Evolutionary conservation across 257 asterid genomes (phyloP), one percentile per base, ranked within the genome.

Genomic region (Solanum infundibuliforme): DNA sequence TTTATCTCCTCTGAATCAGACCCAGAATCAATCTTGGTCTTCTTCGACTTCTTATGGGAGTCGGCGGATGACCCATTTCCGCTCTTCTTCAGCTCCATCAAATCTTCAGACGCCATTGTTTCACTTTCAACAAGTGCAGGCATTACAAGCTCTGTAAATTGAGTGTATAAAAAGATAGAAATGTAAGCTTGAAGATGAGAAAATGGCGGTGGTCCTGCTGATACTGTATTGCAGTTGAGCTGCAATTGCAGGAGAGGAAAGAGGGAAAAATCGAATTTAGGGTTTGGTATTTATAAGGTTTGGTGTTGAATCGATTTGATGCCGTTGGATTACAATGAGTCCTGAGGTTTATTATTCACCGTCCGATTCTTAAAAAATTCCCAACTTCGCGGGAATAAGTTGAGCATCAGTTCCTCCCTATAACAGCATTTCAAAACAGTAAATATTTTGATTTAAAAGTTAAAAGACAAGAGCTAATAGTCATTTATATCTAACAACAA

Each of bases 121-220:
- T 89, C 98, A 32, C 91, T 85, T 36, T 90, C 62, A 81, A 34
- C 89, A 71, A 93, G 23, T 3, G 95, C 92, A 91, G 98, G 96
- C 98, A 96, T 96, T 6, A 39, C 6, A 41, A 46, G 32, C 29
- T 58, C 3, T 13, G 58, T 77, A 69, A 60, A 43, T 7, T 39
- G 20, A 6, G 86, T 32, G 83, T 31, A 43, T 11, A 25, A 83
- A 10, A 25, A 36, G 27, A 16, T 48, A 71, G 46, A 9, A 87
- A 66, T 29, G 58, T 75, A 75, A 75, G 32, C 55, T 75, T 36
- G 55, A 23, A 73, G 82, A 0, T 34, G 20, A 35, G 29, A 35
- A 72, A 9, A 74, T 74, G 82, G 91, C 66, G 87, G 83, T 92
- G 87, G 84, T 92, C 91, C 94, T 83, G 91, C 95, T 89, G 76